phyloP scores from a whole-genome alignment of 2,329 filamentous ascomycete species.

The Pseudogymnoascus sp. region DNA sequence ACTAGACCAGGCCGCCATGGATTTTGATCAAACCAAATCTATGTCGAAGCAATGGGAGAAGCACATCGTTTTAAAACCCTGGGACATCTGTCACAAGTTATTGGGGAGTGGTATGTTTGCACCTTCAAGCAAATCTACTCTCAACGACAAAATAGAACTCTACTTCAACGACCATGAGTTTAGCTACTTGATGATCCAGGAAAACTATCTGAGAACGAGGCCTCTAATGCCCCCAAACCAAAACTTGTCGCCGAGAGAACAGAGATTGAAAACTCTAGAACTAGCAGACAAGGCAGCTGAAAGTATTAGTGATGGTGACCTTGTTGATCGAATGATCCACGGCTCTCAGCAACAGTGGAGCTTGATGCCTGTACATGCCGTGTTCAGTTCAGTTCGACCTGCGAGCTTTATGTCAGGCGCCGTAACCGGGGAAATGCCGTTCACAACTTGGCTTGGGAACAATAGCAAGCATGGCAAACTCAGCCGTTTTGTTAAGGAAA shows the following conservation, averaged over 20 bases:
- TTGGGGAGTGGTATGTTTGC: conserved; percentile 82
- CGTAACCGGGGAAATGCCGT: conserved; percentile 62
- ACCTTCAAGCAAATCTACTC: conserved; percentile 70
- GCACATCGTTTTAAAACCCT: conserved; percentile 90
- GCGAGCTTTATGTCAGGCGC: conserved; percentile 81
- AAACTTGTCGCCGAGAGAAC: conserved; percentile 58
- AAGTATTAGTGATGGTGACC: conserved; percentile 93
- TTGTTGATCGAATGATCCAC: conserved; percentile 97
- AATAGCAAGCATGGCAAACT: conserved; percentile 82
- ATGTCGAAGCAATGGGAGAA: conserved; percentile 99
- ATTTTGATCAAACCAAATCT: conserved; percentile 77
- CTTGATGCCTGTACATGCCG: conserved; percentile 90
- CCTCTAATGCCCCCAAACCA: conserved; percentile 53
- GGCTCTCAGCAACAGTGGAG: conserved; percentile 98
- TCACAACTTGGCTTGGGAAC: conserved; percentile 90
- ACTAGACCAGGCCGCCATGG: conserved; percentile 72
- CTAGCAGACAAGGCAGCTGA: conserved; percentile 81
- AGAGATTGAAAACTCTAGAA: conserved; percentile 76
- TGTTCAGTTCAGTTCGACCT: conserved; percentile 90
- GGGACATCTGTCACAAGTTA: conserved; percentile 95
- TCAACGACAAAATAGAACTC: conserved; percentile 97
- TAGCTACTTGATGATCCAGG: conserved; percentile 94
- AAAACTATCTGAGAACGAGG: conserved; percentile 87
- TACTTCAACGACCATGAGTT: conserved; percentile 99
- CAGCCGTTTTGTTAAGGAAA: conserved; percentile 77